phyloP scores from a whole-genome alignment of 2,329 filamentous ascomycete genomes.

The Fusarium sp. region DNA sequence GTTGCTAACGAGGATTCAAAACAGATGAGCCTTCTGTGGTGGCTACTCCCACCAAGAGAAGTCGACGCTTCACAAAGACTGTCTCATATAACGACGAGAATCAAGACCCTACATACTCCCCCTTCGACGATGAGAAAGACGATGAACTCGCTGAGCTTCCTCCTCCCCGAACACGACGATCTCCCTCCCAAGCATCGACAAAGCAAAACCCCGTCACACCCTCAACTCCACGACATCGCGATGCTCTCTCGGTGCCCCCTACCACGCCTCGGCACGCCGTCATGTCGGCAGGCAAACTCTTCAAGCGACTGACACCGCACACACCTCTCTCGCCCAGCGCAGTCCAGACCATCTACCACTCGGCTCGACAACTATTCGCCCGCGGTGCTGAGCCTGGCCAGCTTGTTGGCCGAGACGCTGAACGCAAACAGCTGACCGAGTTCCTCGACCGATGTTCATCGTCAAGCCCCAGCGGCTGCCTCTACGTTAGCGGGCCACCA shows the following conservation, averaged over 20 bases:
- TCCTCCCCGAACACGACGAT: slow-evolving; percentile 44
- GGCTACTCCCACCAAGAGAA: slow-evolving; percentile 57
- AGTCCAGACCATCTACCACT: slow-evolving; percentile 83
- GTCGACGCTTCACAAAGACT: slow-evolving; percentile 56
- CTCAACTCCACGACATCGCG: slow-evolving; percentile 80
- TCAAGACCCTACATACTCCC: slow-evolving; percentile 57
- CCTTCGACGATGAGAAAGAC: slow-evolving; percentile 56
- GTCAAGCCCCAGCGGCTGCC: slow-evolving; percentile 76
- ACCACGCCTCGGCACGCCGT: slow-evolving; percentile 88
- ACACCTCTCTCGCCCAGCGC: slow-evolving; percentile 78
- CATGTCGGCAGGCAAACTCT: slow-evolving; percentile 78
- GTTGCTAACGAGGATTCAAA: slow-evolving; percentile 29
- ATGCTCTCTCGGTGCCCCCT: slow-evolving; percentile 78
- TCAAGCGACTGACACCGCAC: slow-evolving; percentile 82
- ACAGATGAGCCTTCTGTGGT: slow-evolving; percentile 42
- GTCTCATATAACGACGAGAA: slow-evolving; percentile 75
- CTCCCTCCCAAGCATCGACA: slow-evolving; percentile 46
- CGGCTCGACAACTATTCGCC: slow-evolving; percentile 87
- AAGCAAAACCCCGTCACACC: slow-evolving; percentile 72
- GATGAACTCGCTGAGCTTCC: slow-evolving; percentile 52
- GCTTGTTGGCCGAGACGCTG: slow-evolving; percentile 81
- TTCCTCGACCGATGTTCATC: slow-evolving; percentile 77
- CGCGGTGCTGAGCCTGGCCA: slow-evolving; percentile 80
- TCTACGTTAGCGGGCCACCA: slow-evolving; percentile 95
- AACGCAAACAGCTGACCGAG: slow-evolving; percentile 71